Evolutionary conservation across 2,329 filamentous ascomycete species (phyloP), one percentile per base, ranked within the genome.

Genomic region (Conoideocrella luteorostrata): DNA sequence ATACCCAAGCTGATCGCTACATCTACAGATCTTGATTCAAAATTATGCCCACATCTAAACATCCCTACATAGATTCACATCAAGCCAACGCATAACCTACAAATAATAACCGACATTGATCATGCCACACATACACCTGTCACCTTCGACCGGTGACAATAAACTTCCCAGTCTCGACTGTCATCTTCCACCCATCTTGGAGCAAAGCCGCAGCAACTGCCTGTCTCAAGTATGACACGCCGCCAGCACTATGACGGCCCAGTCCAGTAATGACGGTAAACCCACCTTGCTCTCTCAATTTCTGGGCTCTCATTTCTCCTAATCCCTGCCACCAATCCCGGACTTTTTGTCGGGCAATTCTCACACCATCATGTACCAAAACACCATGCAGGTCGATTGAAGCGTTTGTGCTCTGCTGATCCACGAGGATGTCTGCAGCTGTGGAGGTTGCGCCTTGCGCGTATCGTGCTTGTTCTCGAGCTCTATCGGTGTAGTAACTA

Each of bases 381-480:
- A 95, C 80, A 5, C 88, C 88, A 60, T 97, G 91, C 21, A 97
- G 69, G 61, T 97, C 91, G 7, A 94, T 70, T 17, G 73, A 68
- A 1, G 64, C 70, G 2, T 60, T 47, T 0, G 72, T 74, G 40
- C 86, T 90, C 57, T 89, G 84, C 9, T 66, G 59, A 10, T 81
- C 72, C 1, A 91, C 90, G 4, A 84, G 71, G 0, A 75, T 64
- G 54, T 93, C 84, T 2, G 88, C 87, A 1, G 81, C 81, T 0
- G 71, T 70, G n/a, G 80, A 80, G 15, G 71, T 70, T n/a, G 80
- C 75, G 15, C 68, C 67, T 48, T 77, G 75, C 2, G 81, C 76
- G 34, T 70, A 69, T 11, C 70, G 73, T 4, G 77, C 69, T 46
- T 81, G 75, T 37, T 87, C 80, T 18, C 82, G 80, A 2, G 80